Percentiles rank a stretch among this genome's conserved stretches.
phyloP scores from a whole-genome alignment of 2,329 filamentous ascomycete species.

The Xylariaceae sp. region DNA sequence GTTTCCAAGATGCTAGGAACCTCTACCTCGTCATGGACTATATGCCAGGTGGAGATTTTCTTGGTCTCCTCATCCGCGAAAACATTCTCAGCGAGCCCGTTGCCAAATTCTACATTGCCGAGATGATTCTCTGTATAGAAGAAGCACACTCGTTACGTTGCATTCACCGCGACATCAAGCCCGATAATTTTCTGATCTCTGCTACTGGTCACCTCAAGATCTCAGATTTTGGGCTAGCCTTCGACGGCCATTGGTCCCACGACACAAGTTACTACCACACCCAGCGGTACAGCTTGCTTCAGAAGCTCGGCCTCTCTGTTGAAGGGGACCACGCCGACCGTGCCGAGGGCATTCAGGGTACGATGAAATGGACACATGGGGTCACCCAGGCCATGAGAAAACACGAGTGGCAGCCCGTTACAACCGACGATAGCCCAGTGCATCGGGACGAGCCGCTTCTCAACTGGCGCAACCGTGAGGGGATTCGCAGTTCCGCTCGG shows the following conservation, averaged over 20 bases:
- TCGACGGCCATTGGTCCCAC: constrained; percentile 92
- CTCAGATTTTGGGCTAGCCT: constrained; percentile 91
- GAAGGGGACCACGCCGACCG: constrained; percentile 68
- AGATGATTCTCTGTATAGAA: constrained; percentile 94
- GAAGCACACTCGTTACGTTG: constrained; percentile 82
- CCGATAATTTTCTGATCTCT: constrained; percentile 92
- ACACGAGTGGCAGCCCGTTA: constrained; percentile 34
- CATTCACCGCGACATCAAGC: constrained; percentile 95
- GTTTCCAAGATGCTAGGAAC: constrained; percentile 79
- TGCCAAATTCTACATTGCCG: constrained; percentile 82
- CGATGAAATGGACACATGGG: constrained; percentile 36
- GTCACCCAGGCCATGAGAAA: constrained; percentile 35
- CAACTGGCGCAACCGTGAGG: constrained; percentile 62
- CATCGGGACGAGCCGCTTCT: constrained; percentile 48
- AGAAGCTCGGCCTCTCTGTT: constrained; percentile 68
- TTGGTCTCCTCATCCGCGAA: constrained; percentile 78
- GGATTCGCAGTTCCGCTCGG: constrained; percentile 67
- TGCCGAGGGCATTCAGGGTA: constrained; percentile 32
- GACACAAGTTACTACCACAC: constrained; percentile 81
- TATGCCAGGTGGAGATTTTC: constrained; percentile 93
- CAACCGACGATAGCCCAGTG: constrained; percentile 14
- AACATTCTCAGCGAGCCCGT: constrained; percentile 74
- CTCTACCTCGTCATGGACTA: constrained; percentile 97
- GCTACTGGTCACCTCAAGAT: constrained; percentile 88
- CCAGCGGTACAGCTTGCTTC: constrained; percentile 72